Evolutionary conservation across 306 rosid genomes (phyloP).

Genomic region (Neltuma alba): DNA sequence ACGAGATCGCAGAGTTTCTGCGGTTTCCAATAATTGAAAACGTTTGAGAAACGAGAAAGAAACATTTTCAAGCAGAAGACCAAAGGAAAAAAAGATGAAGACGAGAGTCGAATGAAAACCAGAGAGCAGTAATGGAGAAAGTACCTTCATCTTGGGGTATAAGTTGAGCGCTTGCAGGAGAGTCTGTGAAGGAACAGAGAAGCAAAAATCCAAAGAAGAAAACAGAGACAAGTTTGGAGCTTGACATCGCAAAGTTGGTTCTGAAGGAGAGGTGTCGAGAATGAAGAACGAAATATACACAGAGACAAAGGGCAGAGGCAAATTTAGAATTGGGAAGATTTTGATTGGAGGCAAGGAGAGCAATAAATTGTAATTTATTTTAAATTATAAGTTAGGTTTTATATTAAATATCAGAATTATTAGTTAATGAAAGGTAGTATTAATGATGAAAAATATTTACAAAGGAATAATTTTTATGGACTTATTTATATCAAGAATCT

Average conservation of each 20-base stretch:
- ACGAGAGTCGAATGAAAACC: neutral
- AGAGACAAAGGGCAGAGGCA: neutral
- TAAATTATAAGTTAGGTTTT: too few species aligned
- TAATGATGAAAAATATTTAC: too few species aligned
- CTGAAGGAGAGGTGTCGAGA: neutral
- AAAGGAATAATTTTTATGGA: too few species aligned
- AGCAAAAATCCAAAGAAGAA: constrained; percentile 37
- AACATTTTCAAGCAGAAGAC: neutral
- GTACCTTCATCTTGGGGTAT: constrained; percentile 77
- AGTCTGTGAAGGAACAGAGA: constrained; percentile 45
- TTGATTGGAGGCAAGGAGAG: constrained; percentile 30
- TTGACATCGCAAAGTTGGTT: constrained; percentile 35
- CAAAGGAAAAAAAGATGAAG: neutral
- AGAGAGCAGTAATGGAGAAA: neutral
- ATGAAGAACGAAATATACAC: too few species aligned
- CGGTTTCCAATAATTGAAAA: neutral
- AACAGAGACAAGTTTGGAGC: constrained; percentile 30
- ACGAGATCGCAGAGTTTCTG: constrained; percentile 7
- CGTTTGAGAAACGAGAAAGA: constrained; percentile 4
- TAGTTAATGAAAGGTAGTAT: too few species aligned
- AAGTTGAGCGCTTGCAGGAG: constrained; percentile 61
- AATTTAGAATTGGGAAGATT: neutral
- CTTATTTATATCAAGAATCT: too few species aligned
- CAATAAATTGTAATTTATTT: too few species aligned
- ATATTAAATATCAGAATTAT: too few species aligned